Evolutionary conservation across 106 monocot species (phyloP).

Genomic region (Xerophyta viscosa): DNA sequence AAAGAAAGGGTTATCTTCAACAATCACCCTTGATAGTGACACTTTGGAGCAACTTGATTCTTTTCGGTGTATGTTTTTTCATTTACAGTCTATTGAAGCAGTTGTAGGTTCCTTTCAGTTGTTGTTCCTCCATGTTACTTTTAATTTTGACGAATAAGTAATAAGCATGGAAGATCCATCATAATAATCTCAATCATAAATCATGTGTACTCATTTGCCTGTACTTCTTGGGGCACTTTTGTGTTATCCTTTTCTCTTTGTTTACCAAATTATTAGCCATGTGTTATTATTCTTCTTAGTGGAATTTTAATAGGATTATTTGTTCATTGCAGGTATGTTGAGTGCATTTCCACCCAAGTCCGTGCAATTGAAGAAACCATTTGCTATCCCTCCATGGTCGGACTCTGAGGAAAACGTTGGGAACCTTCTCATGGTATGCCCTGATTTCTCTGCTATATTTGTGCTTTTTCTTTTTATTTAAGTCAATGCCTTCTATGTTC

Average conservation of each 20-base stretch:
- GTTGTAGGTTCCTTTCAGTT: too few species aligned
- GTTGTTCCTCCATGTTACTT: too few species aligned
- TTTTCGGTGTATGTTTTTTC: constrained; percentile 50
- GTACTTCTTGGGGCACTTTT: too few species aligned
- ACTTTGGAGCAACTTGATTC: constrained; percentile 64
- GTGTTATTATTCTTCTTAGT: too few species aligned
- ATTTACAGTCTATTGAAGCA: background rate
- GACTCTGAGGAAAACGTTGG: constrained; percentile 77
- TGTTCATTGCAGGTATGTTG: constrained; percentile 47
- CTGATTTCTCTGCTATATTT: background rate
- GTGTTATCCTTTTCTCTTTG: too few species aligned
- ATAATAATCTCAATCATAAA: too few species aligned
- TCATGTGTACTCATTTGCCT: too few species aligned
- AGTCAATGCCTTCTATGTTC: too few species aligned
- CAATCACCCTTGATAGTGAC: constrained; percentile 71
- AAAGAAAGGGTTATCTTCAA: constrained; percentile 70
- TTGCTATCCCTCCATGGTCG: constrained; percentile 71
- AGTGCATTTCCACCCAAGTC: constrained; percentile 67
- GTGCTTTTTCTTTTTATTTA: too few species aligned
- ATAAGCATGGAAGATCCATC: too few species aligned
- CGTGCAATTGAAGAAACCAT: constrained; percentile 61
- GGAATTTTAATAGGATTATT: constrained; percentile 6
- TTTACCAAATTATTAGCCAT: too few species aligned
- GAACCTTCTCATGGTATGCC: constrained; percentile 83
- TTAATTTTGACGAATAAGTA: too few species aligned